Conservation (phyloP, 73 alveolate genomes). For the Effrenium voratum region DNA sequence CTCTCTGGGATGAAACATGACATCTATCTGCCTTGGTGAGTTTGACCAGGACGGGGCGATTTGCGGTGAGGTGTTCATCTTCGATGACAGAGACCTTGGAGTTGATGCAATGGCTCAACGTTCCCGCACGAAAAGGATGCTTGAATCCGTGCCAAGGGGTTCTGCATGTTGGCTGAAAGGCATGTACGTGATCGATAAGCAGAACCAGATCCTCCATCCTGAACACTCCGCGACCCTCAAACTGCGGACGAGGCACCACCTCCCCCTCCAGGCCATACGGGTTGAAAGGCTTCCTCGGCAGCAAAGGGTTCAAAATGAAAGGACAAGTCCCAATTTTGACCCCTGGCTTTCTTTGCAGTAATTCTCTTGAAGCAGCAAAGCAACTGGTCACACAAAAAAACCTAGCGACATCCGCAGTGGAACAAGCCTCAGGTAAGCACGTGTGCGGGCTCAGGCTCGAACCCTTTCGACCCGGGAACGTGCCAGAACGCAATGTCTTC, state of each 20-base stretch:
- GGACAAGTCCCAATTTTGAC: too few species aligned
- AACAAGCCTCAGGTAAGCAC: too few species aligned
- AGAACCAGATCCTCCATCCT: too few species aligned
- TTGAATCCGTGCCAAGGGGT: too few species aligned
- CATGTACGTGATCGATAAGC: too few species aligned
- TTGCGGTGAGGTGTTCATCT: constrained; percentile 64
- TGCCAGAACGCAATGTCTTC: constrained; percentile 84
- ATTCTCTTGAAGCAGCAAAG: too few species aligned
- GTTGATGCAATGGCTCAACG: not conserved
- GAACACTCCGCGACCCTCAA: not conserved
- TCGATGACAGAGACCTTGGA: constrained; percentile 59
- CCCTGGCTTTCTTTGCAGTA: too few species aligned
- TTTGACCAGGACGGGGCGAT: constrained; percentile 73
- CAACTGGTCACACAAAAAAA: too few species aligned
- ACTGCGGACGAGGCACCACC: constrained; percentile 5
- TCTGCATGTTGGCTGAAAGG: too few species aligned
- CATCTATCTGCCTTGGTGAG: constrained; percentile 23
- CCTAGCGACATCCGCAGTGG: too few species aligned
- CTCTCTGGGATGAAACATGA: not conserved
- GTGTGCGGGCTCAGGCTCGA: not conserved
- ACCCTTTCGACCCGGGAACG: constrained; percentile 81
- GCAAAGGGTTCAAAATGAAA: too few species aligned
- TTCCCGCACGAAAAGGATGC: too few species aligned
- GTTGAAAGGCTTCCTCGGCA: constrained; percentile 84
- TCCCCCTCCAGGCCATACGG: constrained; percentile 76